phyloP scores from a whole-genome alignment of 441 rosid genomes.

The Syzygium syzygioides region DNA sequence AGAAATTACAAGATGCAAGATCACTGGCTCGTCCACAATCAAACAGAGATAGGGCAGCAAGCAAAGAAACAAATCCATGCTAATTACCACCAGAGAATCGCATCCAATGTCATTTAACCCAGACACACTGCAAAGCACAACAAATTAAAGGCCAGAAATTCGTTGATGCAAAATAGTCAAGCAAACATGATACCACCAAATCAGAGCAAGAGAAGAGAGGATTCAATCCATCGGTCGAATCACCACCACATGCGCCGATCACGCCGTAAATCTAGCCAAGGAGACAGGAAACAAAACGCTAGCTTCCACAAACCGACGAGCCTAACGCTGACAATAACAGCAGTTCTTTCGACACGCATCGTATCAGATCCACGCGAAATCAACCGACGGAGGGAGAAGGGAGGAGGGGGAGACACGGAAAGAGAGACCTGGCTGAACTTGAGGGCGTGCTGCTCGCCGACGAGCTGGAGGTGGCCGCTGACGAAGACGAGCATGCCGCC shows the following conservation, averaged over 20 bases:
- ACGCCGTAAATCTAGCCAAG: neutral
- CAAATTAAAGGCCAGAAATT: neutral
- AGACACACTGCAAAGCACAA: neutral
- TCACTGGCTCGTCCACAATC: neutral
- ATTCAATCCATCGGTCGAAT: neutral
- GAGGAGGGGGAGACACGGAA: neutral
- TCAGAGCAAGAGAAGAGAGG: neutral
- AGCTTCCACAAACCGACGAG: neutral
- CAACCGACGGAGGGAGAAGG: neutral
- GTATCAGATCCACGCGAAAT: neutral
- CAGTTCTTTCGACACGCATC: neutral
- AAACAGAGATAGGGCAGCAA: neutral
- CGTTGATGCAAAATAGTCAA: neutral
- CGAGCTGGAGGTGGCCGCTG: conserved; percentile 82
- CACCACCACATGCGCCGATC: neutral
- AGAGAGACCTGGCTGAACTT: conserved; percentile 80
- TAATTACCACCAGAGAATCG: neutral
- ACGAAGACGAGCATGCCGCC: conserved; percentile 97
- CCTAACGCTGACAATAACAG: neutral
- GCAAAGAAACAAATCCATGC: neutral
- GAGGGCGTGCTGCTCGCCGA: conserved; percentile 92
- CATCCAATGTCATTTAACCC: neutral
- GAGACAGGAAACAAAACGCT: neutral
- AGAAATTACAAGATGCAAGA: neutral
- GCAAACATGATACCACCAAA: neutral